These are phyloP conservation scores for Aspergillus floridensis DNA, from an alignment of 2,329 filamentous ascomycete genomes.

Conservation along the genomic window DNA sequence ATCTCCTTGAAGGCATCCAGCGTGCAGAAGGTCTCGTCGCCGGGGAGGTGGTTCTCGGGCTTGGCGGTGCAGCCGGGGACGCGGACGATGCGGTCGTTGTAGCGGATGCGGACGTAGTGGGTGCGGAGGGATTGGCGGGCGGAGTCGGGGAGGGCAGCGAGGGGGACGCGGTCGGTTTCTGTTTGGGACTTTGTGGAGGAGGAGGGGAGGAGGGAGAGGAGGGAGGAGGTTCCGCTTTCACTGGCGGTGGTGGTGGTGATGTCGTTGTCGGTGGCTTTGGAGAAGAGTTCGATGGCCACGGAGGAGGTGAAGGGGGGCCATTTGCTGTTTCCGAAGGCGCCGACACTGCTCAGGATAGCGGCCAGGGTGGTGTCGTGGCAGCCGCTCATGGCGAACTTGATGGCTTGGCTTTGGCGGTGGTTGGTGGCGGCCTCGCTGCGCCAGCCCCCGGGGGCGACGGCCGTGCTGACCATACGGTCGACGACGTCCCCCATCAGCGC, in stretches of 20 bases:
- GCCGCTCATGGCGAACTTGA: slow-evolving; percentile 76
- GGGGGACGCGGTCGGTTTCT: slow-evolving; percentile 34
- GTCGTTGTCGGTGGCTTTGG: slow-evolving; percentile 22
- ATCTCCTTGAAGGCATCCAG: slow-evolving; percentile 88
- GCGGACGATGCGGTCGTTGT: slow-evolving; percentile 80
- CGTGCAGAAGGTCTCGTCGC: slow-evolving; percentile 87
- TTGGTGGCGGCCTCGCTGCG: slow-evolving; percentile 47
- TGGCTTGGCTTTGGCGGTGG: slow-evolving; percentile 34
- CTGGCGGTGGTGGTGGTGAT: slow-evolving; percentile 24
- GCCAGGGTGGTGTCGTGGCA: slow-evolving; percentile 95
- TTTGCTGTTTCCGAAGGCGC: slow-evolving; percentile 64
- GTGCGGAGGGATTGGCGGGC: slow-evolving; percentile 42
- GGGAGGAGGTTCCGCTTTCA: slow-evolving; percentile 30
- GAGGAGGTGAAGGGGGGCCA: slow-evolving; percentile 97
- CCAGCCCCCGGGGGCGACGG: slow-evolving; percentile 55
- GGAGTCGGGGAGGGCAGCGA: slow-evolving; percentile 30
- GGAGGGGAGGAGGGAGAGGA: slow-evolving; percentile 18
- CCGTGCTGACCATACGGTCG: slow-evolving; percentile 65
- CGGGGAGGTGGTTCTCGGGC: slow-evolving; percentile 76
- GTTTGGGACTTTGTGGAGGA: slow-evolving; percentile 15
- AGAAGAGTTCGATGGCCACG: slow-evolving; percentile 87
- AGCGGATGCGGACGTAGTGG: slow-evolving; percentile 86
- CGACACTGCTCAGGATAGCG: slow-evolving; percentile 71
- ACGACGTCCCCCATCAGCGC: slow-evolving; percentile 80
- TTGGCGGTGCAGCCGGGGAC: slow-evolving; percentile 74